Evolutionary conservation across 257 asterid genomes (phyloP), one percentile per base, ranked within the genome.

Genomic region (Solanum neorickii): DNA sequence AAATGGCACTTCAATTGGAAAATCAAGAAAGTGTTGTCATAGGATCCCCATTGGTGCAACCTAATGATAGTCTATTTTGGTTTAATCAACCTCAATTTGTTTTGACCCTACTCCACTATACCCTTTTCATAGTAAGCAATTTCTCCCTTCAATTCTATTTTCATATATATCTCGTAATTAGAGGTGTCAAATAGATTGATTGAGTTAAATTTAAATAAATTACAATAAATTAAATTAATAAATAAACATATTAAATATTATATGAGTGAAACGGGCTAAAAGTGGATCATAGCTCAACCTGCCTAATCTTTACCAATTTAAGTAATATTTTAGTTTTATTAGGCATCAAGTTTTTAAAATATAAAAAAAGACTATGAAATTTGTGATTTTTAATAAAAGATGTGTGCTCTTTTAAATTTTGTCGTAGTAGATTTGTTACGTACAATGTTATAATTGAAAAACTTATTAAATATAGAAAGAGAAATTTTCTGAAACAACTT

Each of bases 41-140:
- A 89, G 98, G 98, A 87, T 33, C 94, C 52, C 98, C 96, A 12
- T 59, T 93, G 89, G 98, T 96, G 31, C 93, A 93, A 70, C 98
- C 95, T 56, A 77, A 93, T 90, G 91, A 92, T 87, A 84, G 80
- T 68, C 92, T 90, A 84, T 95, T 95, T 89, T 95, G 99, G 98
- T 95, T 96, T 87, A 87, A 86, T 41, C 88, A 91, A 6, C 98
- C 99, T 7, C 94, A 91, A 3, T 91, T 95, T 44, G 84, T 96
- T 87, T 86, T 95, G 87, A 92, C 94, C 1, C 93, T 96, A 23
- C 92, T 96, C 23, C 98, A 94, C 88, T 89, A 90, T 86, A 90
- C 92, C 39, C 91, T 96, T 5, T 94, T 96, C 83, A 92, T 92
- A 94, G 98, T 94, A 90, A 88, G 21, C 41, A 7, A 10, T n/a